phyloP scores from a whole-genome alignment of 352 stramenopile species.

The Phytopythium aichiense region DNA sequence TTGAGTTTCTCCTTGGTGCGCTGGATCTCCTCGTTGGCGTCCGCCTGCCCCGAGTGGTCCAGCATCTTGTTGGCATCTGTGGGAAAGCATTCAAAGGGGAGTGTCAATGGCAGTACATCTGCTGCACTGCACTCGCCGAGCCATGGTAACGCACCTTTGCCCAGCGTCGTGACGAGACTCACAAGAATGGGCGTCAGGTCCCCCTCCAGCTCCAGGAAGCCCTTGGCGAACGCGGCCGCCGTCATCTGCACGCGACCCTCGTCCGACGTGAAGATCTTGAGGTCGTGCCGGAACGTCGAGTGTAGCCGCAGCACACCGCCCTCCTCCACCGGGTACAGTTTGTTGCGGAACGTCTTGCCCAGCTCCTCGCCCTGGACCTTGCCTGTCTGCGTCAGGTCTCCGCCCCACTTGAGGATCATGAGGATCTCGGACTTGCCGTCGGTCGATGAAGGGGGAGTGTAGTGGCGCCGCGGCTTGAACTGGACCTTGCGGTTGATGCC shows the following conservation, averaged over 20 bases:
- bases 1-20: conserved; percentile 87
- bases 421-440: conserved; percentile 88
- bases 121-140: neutral
- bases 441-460: conserved; percentile 34
- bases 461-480: conserved; percentile 76
- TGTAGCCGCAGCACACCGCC: conserved; percentile 97
- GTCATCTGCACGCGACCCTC: conserved; percentile 99
- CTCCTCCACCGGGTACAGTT: conserved; percentile 87
- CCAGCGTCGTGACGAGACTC: conserved; percentile 88
- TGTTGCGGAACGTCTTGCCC: conserved; percentile 90
- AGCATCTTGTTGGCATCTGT: conserved; percentile 95
- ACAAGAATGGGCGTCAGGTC: conserved; percentile 99
- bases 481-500: conserved; percentile 98
- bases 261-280: conserved; percentile 99
- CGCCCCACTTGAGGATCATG: conserved; percentile 99
- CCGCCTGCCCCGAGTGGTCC: conserved; percentile 96
- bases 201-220: conserved; percentile 98
- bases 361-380: conserved; percentile 95
- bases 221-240: conserved; percentile 98
- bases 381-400: conserved; percentile 97
- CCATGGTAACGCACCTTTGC: conserved; percentile 44
- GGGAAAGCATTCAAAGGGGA: neutral
- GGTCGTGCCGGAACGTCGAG: conserved; percentile 99
- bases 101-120: neutral
- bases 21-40: conserved; percentile 92